Percentiles rank a stretch among this genome's conserved stretches.
Conservation (phyloP, 495 filamentous ascomycete genomes). For the Pyrenula aspistea region DNA sequence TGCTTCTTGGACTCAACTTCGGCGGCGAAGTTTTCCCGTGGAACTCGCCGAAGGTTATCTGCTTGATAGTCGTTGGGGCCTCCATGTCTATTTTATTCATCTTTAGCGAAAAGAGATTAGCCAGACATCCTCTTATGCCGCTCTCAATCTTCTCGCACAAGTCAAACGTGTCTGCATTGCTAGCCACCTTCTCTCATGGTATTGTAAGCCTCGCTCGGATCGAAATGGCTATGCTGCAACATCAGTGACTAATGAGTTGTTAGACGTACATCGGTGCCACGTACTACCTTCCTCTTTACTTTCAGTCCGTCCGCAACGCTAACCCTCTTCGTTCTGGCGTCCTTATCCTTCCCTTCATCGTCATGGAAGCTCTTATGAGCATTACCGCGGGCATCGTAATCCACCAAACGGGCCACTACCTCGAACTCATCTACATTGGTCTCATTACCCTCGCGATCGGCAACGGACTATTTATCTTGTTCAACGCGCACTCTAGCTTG, state of each 20-base stretch:
- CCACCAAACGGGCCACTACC: conserved; percentile 47
- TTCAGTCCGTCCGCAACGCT: conserved; percentile 38
- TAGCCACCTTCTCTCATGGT: too few relatives aligned
- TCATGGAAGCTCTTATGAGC: conserved; percentile 35
- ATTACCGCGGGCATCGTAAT: conserved; percentile 41
- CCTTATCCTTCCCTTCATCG: conserved; percentile 37
- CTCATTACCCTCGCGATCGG: conserved; percentile 32
- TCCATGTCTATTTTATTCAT: conserved; percentile 52
- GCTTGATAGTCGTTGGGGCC: conserved; percentile 62
- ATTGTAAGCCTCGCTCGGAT: conserved; percentile 24
- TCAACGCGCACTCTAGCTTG: conserved; percentile 23
- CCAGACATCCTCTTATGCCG: conserved; percentile 69
- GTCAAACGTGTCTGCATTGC: too few relatives aligned
- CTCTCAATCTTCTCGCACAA: conserved; percentile 47
- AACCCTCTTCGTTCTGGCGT: conserved; percentile 40
- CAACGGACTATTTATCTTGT: conserved; percentile 38
- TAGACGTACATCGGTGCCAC: conserved; percentile 38
- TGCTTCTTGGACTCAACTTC: conserved; percentile 65
- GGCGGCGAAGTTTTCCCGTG: conserved; percentile 64
- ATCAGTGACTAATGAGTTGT: neutral
- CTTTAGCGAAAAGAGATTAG: conserved; percentile 56
- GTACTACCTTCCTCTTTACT: conserved; percentile 48
- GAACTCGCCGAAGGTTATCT: conserved; percentile 62
- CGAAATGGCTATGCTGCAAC: neutral
- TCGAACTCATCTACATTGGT: conserved; percentile 41